A percentile compares a stretch with the other conserved stretches of the same genome.
phyloP scores from a whole-genome alignment of 208 protist genomes.

The Trichomonas vaginalis region DNA sequence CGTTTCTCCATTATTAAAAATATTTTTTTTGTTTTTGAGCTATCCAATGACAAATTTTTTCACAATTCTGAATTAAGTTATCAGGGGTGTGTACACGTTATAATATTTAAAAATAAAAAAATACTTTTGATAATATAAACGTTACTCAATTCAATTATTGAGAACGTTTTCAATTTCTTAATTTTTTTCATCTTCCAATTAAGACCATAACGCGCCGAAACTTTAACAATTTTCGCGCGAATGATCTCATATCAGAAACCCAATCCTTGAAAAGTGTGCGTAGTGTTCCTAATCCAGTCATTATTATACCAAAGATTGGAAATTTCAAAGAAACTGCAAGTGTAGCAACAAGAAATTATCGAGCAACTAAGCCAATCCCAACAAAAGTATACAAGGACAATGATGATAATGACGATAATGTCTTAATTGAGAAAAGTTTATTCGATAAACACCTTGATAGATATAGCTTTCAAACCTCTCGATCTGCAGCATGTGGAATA shows the following conservation, averaged over 20 bases:
- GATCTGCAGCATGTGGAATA: not conserved
- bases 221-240: too few species aligned
- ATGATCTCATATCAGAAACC: not conserved
- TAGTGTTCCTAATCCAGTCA: not conserved
- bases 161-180: too few species aligned
- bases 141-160: too few species aligned
- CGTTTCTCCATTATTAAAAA: too few species aligned
- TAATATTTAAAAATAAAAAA: too few species aligned
- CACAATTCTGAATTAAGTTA: too few species aligned
- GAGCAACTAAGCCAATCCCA: not conserved
- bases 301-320: not conserved
- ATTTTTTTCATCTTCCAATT: too few species aligned
- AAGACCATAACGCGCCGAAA: too few species aligned
- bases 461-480: not conserved
- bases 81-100: too few species aligned
- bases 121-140: too few species aligned
- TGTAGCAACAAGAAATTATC: not conserved
- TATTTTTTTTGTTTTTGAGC: too few species aligned
- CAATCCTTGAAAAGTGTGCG: not conserved
- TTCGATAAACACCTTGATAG: not conserved
- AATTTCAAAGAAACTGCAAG: not conserved
- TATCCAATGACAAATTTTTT: too few species aligned
- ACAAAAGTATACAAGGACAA: not conserved
- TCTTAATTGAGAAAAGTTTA: not conserved
- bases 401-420: not conserved